Percentiles rank a stretch among this genome's conserved stretches.
Conservation (phyloP, 306 rosid genomes). For the Cercis canadensis region DNA sequence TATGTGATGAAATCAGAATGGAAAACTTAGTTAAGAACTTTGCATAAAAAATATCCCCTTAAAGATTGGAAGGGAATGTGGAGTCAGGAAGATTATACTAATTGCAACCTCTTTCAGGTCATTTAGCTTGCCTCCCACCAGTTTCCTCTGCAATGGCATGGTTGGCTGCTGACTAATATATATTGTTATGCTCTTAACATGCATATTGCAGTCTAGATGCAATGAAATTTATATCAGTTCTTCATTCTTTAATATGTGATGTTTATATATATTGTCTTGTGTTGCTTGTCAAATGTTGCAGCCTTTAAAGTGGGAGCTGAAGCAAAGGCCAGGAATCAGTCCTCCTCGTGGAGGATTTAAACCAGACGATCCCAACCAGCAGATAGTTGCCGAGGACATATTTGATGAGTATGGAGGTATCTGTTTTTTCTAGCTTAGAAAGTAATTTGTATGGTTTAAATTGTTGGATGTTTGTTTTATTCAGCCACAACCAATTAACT, state of each 20-base stretch:
- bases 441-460: not conserved
- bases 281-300: slow-evolving; percentile 52
- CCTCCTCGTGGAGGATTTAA: slow-evolving; percentile 99
- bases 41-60: too few relatives aligned
- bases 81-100: too few relatives aligned
- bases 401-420: slow-evolving; percentile 98
- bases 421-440: slow-evolving; percentile 23
- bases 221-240: not conserved
- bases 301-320: slow-evolving; percentile 98
- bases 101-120: too few relatives aligned
- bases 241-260: not conserved
- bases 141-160: not conserved
- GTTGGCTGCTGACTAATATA: slow-evolving; percentile 6
- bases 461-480: slow-evolving; percentile 12
- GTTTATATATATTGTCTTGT: slow-evolving; percentile 17
- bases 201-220: slow-evolving; percentile 25
- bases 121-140: not conserved
- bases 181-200: slow-evolving; percentile 1
- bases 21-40: too few relatives aligned
- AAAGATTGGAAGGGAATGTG: too few relatives aligned
- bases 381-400: slow-evolving; percentile 94
- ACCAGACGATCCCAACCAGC: slow-evolving; percentile 95
- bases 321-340: slow-evolving; percentile 98
- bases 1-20: too few relatives aligned
- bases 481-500: slow-evolving; percentile 5